phyloP scores from a whole-genome alignment of 768 basidiomycete species.

The Psilocybe subaeruginosa region DNA sequence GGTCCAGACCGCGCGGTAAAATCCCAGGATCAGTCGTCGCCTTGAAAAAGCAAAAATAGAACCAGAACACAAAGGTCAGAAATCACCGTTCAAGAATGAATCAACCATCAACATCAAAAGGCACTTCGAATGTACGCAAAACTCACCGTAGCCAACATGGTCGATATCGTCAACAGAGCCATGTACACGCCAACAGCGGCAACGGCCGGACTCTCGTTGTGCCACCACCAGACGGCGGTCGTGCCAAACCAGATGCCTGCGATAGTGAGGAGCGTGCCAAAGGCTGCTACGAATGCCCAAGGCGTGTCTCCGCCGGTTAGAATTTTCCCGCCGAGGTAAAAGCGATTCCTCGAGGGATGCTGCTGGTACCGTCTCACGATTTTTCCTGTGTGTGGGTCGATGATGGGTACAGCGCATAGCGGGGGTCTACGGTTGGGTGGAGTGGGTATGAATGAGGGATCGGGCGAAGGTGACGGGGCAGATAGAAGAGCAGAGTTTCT shows the following conservation, averaged over 20 bases:
- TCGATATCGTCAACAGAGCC: conserved; percentile 65
- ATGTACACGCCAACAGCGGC: conserved; percentile 58
- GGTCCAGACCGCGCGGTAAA: conserved; percentile 85
- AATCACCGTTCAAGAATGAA: background rate
- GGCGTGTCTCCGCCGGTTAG: conserved; percentile 88
- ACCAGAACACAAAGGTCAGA: conserved; percentile 3
- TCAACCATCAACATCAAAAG: too few species aligned
- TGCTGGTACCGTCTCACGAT: conserved; percentile 58
- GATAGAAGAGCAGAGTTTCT: conserved; percentile 24
- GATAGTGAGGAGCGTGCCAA: conserved; percentile 65
- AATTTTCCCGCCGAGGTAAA: conserved; percentile 71
- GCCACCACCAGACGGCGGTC: conserved; percentile 91
- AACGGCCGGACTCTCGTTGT: conserved; percentile 69
- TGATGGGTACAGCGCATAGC: conserved; percentile 38
- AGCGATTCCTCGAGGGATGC: conserved; percentile 76
- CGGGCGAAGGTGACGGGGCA: conserved; percentile 35
- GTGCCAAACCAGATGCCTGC: conserved; percentile 87
- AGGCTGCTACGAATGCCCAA: conserved; percentile 74
- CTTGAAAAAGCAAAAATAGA: conserved; percentile 32
- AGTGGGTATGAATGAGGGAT: conserved; percentile 34
- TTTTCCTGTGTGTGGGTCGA: conserved; percentile 40
- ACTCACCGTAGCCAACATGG: conserved; percentile 78
- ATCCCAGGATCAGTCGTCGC: conserved; percentile 88
- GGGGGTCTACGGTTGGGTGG: conserved; percentile 32
- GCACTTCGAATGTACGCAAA: background rate